Conservation (phyloP, 1,284 basidiomycete species). For the Ceratobasidium sp. region DNA sequence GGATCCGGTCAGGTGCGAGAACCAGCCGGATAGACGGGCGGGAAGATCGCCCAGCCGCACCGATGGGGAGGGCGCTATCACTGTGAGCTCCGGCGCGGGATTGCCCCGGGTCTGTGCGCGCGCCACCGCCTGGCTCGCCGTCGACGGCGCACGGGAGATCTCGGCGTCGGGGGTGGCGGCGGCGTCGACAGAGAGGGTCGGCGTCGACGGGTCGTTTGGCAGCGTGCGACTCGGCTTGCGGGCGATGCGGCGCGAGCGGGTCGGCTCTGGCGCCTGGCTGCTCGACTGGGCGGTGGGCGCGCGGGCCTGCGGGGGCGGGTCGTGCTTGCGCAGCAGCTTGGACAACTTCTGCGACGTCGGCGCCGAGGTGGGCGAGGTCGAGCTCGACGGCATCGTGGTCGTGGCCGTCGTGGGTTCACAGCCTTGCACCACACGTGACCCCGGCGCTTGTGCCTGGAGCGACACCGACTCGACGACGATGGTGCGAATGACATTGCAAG, state of each 20-base stretch:
- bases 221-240: conserved; percentile 29
- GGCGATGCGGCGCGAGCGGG: conserved; percentile 24
- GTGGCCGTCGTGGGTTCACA: conserved; percentile 41
- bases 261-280: conserved; percentile 20
- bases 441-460: conserved; percentile 37
- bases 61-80: conserved; percentile 17
- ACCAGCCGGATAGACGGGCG: conserved; percentile 79
- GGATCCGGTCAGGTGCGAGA: conserved; percentile 72
- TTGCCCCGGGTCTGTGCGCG: conserved; percentile 5
- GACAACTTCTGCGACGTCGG: conserved; percentile 28
- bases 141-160: conserved; percentile 22
- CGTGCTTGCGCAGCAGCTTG: conserved; percentile 35
- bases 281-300: conserved; percentile 7
- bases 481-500: conserved; percentile 48
- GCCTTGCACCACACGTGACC: conserved; percentile 21
- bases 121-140: conserved; percentile 42
- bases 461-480: conserved; percentile 29
- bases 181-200: conserved; percentile 18
- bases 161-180: conserved; percentile 23
- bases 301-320: conserved; percentile 7
- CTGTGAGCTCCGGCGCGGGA: conserved; percentile 18
- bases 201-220: conserved; percentile 8
- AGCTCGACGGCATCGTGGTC: conserved; percentile 45
- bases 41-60: conserved; percentile 60
- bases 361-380: conserved; percentile 20